These are phyloP conservation scores for Leccinum uliginosum DNA, from an alignment of 768 basidiomycete genomes.

Conservation along the genomic window DNA sequence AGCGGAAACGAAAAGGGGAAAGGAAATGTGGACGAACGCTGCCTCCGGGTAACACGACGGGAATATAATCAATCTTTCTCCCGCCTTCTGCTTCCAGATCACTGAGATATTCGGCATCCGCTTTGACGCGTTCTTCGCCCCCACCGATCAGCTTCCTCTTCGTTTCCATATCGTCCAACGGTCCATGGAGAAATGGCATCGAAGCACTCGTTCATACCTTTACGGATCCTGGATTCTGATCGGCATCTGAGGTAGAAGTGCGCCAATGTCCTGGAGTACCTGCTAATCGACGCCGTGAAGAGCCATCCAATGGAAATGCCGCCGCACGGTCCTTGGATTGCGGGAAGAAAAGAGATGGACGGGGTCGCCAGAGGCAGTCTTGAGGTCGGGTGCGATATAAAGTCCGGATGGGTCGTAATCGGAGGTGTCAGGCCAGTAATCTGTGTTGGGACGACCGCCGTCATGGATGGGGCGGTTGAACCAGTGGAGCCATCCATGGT, in stretches of 20 bases:
- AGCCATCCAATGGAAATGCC: conserved; percentile 69
- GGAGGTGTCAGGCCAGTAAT: conserved; percentile 78
- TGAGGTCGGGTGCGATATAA: conserved; percentile 64
- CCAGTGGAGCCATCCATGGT: conserved; percentile 90
- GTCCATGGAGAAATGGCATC: conserved; percentile 85
- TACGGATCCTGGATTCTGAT: conserved; percentile 60
- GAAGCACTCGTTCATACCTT: conserved; percentile 69
- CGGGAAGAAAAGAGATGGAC: conserved; percentile 76
- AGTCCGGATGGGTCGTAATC: conserved; percentile 68
- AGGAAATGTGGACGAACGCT: conserved; percentile 49
- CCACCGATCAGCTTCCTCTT: conserved; percentile 60
- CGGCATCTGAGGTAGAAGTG: conserved; percentile 63
- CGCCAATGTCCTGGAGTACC: conserved; percentile 76
- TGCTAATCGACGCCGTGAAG: conserved; percentile 70
- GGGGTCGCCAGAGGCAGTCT: conserved; percentile 50
- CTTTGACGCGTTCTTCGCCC: conserved; percentile 57
- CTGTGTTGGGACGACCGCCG: conserved; percentile 69
- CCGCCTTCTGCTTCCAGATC: conserved; percentile 40
- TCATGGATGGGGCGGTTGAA: conserved; percentile 61
- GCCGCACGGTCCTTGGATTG: conserved; percentile 66
- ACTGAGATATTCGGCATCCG: conserved; percentile 58
- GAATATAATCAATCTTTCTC: conserved; percentile 73
- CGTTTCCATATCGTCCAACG: conserved; percentile 61
- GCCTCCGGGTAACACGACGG: conserved; percentile 76
- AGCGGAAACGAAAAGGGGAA: background rate